phyloP scores from a whole-genome alignment of 768 basidiomycete genomes.

The Leucocoprinus sp. region DNA sequence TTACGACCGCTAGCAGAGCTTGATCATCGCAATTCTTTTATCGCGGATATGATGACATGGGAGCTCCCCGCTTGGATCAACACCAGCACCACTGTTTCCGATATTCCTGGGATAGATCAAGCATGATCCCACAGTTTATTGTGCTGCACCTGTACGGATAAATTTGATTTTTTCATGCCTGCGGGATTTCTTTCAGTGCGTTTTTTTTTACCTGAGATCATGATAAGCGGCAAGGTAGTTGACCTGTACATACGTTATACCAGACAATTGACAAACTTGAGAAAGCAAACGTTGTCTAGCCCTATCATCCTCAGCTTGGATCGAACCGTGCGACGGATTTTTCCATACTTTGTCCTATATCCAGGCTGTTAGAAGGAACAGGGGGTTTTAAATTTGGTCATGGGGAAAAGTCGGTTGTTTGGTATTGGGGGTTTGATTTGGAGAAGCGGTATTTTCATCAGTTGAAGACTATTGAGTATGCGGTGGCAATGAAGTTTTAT shows the following conservation, averaged over 20 bases:
- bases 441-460: background rate
- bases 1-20: background rate
- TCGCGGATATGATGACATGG: background rate
- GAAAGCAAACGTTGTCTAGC: no score
- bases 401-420: background rate
- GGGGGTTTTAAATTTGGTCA: background rate
- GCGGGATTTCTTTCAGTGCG: no score
- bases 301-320: background rate
- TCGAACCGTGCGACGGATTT: background rate
- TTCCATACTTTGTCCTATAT: no score
- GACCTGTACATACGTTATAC: no score
- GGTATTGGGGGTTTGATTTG: constrained; percentile 3
- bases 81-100: background rate
- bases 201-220: no score
- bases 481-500: background rate
- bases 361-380: background rate
- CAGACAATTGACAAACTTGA: no score
- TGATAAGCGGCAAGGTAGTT: no score
- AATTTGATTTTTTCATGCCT: no score
- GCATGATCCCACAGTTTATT: no score
- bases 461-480: background rate
- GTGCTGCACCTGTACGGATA: no score
- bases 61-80: background rate
- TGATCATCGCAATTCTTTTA: background rate
- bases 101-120: no score